Conservation (phyloP, 192 early-diverging fungal genomes). For the Chytriomyces hyalinus region DNA sequence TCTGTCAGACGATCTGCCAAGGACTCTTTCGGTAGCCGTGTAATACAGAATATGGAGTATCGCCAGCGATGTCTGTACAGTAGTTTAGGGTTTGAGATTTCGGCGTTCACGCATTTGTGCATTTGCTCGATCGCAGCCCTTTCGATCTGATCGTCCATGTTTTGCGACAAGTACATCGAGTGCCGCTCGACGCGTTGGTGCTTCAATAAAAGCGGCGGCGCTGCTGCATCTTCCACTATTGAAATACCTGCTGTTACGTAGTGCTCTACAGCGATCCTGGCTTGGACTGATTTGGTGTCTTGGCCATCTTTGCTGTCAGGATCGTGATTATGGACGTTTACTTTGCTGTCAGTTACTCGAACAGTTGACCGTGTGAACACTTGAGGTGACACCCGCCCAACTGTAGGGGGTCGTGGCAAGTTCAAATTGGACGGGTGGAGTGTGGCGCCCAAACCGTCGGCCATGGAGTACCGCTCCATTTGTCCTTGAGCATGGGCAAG, state of each 20-base stretch:
- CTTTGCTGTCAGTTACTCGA: neutral
- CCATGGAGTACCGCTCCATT: neutral
- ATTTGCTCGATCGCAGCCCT: neutral
- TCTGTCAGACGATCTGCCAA: neutral
- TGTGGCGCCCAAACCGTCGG: too few species aligned
- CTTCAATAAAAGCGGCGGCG: neutral
- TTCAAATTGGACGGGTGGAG: neutral
- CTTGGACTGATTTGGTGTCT: neutral
- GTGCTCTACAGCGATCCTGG: neutral
- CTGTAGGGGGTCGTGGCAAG: neutral
- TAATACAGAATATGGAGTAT: conserved; percentile 10
- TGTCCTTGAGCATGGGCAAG: neutral
- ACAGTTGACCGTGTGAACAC: neutral
- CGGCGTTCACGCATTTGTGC: neutral
- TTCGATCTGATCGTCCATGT: neutral
- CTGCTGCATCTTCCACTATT: neutral
- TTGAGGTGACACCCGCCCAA: neutral
- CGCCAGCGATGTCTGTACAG: conserved; percentile 1
- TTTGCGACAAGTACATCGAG: neutral
- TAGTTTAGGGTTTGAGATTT: neutral
- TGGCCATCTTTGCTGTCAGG: neutral
- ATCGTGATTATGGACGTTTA: neutral
- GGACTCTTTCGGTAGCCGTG: neutral
- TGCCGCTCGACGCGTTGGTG: neutral
- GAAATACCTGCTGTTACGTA: neutral